These are phyloP conservation scores for Ustilago tritici DNA, from an alignment of 1,284 basidiomycete genomes.

Conservation along the genomic window DNA sequence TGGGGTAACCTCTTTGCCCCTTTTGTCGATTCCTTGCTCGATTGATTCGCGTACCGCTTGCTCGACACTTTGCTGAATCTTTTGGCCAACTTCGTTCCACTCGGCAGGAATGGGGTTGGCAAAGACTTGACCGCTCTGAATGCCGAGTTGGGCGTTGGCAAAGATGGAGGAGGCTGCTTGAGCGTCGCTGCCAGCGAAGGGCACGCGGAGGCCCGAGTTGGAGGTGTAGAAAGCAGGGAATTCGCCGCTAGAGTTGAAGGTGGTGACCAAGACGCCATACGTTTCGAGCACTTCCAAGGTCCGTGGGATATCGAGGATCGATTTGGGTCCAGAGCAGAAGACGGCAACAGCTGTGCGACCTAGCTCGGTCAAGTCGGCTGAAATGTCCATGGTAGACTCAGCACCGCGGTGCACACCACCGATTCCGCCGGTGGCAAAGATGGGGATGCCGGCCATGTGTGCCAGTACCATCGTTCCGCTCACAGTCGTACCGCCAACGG, in stretches of 20 bases:
- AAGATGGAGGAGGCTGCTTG: conserved; percentile 58
- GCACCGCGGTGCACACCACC: conserved; percentile 95
- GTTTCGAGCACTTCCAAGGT: conserved; percentile 98
- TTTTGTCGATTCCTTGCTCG: conserved; percentile 81
- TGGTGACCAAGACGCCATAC: conserved; percentile 89
- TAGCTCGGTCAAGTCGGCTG: conserved; percentile 66
- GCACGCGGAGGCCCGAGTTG: conserved; percentile 82
- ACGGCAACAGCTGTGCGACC: conserved; percentile 73
- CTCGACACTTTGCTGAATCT: conserved; percentile 84
- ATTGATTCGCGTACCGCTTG: conserved; percentile 87
- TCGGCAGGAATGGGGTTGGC: conserved; percentile 89
- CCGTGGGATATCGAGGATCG: conserved; percentile 88
- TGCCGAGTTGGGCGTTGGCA: conserved; percentile 77
- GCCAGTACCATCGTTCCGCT: conserved; percentile 77
- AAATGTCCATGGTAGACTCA: conserved; percentile 87
- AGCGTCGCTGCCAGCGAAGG: conserved; percentile 40
- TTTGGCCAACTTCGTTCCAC: conserved; percentile 77
- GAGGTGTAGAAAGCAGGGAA: conserved; percentile 96
- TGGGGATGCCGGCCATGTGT: conserved; percentile 64
- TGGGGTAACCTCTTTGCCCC: conserved; percentile 92
- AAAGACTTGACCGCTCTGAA: conserved; percentile 74
- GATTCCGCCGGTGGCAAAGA: conserved; percentile 71
- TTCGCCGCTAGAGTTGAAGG: conserved; percentile 77
- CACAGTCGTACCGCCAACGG: conserved; percentile 90
- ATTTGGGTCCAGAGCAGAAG: conserved; percentile 94